Percentiles rank a stretch among this genome's conserved stretches.
These are phyloP conservation scores for Trametes cinnabarina DNA, from an alignment of 768 basidiomycete species.

Conservation along the genomic window DNA sequence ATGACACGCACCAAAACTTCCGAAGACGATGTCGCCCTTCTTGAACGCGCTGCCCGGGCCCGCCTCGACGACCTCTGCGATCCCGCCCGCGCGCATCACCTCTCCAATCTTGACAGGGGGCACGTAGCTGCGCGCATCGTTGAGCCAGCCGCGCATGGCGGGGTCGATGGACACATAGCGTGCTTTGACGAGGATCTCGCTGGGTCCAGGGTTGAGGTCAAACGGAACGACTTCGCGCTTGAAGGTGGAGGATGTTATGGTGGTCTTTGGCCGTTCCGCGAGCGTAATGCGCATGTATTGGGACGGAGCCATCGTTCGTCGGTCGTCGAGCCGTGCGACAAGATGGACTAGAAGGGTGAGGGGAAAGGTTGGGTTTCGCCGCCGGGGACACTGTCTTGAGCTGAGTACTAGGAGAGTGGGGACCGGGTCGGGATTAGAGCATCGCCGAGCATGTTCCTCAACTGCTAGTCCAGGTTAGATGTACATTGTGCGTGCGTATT, in stretches of 20 bases:
- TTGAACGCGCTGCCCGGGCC: conserved; percentile 54
- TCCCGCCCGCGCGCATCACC: conserved; percentile 68
- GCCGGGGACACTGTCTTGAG: too few relatives aligned
- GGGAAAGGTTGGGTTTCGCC: too few relatives aligned
- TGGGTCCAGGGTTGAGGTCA: conserved; percentile 49
- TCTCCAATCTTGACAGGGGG: conserved; percentile 51
- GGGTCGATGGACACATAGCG: conserved; percentile 84
- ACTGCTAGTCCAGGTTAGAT: background rate
- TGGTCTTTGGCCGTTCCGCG: conserved; percentile 64
- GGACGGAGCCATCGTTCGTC: conserved; percentile 1
- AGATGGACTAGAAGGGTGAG: background rate
- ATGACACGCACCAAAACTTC: conserved; percentile 56
- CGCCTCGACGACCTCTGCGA: conserved; percentile 63
- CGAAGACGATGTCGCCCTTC: conserved; percentile 69
- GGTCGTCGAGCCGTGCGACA: too few relatives aligned
- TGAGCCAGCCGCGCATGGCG: conserved; percentile 84
- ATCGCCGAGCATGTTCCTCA: background rate
- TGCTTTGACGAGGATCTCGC: conserved; percentile 70
- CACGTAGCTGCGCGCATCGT: conserved; percentile 67
- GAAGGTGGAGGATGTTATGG: conserved; percentile 76
- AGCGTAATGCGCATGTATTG: conserved; percentile 70
- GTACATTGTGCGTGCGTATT: too few relatives aligned
- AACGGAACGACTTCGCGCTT: conserved; percentile 52
- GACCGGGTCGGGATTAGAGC: conserved; percentile 10
- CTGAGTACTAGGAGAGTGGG: background rate